Percentiles rank a stretch among this genome's conserved stretches.
Evolutionary conservation across 768 basidiomycete genomes (phyloP).

Genomic region (Agaricus subrufescens): DNA sequence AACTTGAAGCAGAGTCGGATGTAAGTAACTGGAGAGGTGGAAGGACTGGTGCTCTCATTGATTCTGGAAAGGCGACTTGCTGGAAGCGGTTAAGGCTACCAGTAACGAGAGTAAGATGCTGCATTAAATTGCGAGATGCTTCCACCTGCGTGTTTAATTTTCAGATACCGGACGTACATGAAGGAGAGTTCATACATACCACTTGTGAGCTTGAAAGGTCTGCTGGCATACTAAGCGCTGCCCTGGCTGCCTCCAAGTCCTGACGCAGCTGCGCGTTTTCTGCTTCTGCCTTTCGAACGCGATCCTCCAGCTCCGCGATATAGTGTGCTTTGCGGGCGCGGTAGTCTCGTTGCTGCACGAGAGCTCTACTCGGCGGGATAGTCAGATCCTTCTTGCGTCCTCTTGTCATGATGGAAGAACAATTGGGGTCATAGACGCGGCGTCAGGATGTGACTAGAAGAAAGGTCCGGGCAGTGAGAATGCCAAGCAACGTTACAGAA

Average conservation of each 20-base stretch:
- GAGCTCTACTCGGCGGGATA: conserved; percentile 52
- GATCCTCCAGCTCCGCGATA: conserved; percentile 50
- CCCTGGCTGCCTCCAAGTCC: conserved; percentile 41
- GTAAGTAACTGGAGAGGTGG: conserved; percentile 8
- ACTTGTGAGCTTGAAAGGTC: conserved; percentile 23
- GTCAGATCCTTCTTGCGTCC: conserved; percentile 63
- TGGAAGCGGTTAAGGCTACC: conserved; percentile 53
- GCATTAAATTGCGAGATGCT: conserved; percentile 48
- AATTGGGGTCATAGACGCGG: conserved; percentile 3
- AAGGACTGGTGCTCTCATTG: neutral
- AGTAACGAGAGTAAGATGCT: conserved; percentile 39
- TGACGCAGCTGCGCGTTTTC: conserved; percentile 47
- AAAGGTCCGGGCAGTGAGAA: conserved; percentile 10
- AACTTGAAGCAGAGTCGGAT: conserved; percentile 4
- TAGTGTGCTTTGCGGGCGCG: conserved; percentile 57
- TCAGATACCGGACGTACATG: neutral
- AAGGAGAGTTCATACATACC: conserved; percentile 18
- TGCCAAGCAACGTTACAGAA: conserved; percentile 11
- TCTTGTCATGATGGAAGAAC: conserved; percentile 41
- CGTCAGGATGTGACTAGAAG: conserved; percentile 11
- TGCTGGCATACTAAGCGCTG: conserved; percentile 28
- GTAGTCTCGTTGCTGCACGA: conserved; percentile 62
- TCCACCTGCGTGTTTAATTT: conserved; percentile 32
- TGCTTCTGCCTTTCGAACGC: conserved; percentile 46
- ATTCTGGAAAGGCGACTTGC: conserved; percentile 36